Base-by-base conservation (phyloP, 345 rosid genomes). In the Gossypium stocksii region DNA sequence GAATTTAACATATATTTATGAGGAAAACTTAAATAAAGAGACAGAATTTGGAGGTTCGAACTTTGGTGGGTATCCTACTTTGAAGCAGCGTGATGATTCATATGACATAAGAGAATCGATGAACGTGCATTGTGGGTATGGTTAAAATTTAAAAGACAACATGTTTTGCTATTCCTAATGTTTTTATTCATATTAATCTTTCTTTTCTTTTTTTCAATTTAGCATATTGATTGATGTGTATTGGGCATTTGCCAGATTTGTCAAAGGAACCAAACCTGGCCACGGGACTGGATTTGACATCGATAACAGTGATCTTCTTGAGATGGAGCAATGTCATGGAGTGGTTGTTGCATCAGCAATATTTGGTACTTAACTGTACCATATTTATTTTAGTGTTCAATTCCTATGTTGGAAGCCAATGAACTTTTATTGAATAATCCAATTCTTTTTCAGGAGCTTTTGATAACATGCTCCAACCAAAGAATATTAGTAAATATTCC, bases 1-100 rank as follows among this genome's bases (percentile, higher is more conserved):
- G 82, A 79, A 85, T 76, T 83, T 96, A 78, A 85, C 92, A 7
- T 96, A 91, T 70, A 81, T 93, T 66, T 79, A 77, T 63, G 97
- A 96, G 86, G 91, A 91, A 76, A 85, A 86, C 16, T 65, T 83
- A 20, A 89, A 77, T 68, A 89, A 74, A 77, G 80, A 83, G 10
- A 86, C 89, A 71, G 97, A 90, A 80, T 96, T 91, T 82, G 97
- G 99, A 76, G 99, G 99, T 73, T 96, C 99, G 1, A 97, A 90
- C 29, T 96, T 96, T 82, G 98, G 99, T 73, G 99, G 98, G 67
- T 96, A 86, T 83, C 97, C 99, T 80, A 86, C 97, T 69, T 76
- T 93, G 75, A 86, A 80, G 74, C 90, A 90, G 64, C 86, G 99
- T 86, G 86, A 76, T 79, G 92, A 91, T 77, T 93, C 97, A 73